Evolutionary conservation across 306 rosid species (phyloP), one percentile per base, ranked within the genome.

Genomic region (Cicer judaicum): DNA sequence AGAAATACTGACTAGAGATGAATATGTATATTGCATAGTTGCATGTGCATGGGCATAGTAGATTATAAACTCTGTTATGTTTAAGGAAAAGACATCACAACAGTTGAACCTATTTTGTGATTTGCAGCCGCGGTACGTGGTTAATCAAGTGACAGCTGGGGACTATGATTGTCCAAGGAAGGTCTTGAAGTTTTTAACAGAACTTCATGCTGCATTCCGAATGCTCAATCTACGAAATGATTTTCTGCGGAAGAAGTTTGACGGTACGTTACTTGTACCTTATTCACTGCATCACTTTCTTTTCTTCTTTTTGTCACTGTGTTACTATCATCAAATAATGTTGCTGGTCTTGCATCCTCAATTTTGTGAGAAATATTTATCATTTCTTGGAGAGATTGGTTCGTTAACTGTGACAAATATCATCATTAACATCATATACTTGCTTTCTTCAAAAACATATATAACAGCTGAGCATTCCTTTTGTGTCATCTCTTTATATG

Each of bases 151-250:
- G 81, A 94, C 97, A 18, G 88, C 80, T 62, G 98, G 98, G 80
- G 93, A 90, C 83, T 92, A 92, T 79, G 97, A 92, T 83, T 92
- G 97, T 72, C 97, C 97, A 55, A 92, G 93, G 77, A 92, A 88
- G 77, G 97, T 92, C 81, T 81, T 90, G 68, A 92, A 88, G 79
- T 92, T 94, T 84, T 65, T 94, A 38, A 94, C 99, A 13, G 96
- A 94, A 64, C 97, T 94, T 69, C 95, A 94, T 82, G 88, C 93
- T 42, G 88, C 96, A 79, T 94, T 90, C 73, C 95, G 93, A 6
- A 88, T 90, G 99, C 99, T 94, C 77, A 91, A 94, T 81, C 95
- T 94, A 44, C 95, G 95, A 62, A 94, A 94, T 86, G 99, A 94
- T 82, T 88, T 94, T 79, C 75, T 91, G 80, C 93, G 98, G 64